phyloP scores from a whole-genome alignment of 495 filamentous ascomycete genomes.

The Eremomyces bilateralis region DNA sequence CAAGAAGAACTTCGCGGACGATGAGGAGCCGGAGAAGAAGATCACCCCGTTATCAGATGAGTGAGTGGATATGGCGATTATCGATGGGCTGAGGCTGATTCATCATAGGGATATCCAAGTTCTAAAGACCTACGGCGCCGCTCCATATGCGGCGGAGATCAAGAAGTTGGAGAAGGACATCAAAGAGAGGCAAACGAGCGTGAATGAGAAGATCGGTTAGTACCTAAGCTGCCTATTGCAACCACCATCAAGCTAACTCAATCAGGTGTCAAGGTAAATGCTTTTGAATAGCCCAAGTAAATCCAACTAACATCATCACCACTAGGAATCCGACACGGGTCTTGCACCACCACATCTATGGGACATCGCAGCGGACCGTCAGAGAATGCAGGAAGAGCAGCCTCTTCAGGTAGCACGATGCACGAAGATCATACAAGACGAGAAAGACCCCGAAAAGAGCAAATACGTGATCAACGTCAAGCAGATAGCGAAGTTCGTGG shows the following conservation, averaged over 20 bases:
- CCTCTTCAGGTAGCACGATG: constrained; percentile 92
- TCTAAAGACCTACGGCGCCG: constrained; percentile 95
- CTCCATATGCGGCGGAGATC: constrained; percentile 75
- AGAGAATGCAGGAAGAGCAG: constrained; percentile 96
- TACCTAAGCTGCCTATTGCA: not conserved
- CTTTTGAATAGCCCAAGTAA: too few relatives aligned
- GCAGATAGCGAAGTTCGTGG: constrained; percentile 98
- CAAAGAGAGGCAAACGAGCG: constrained; percentile 86
- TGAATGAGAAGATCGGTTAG: constrained; percentile 87
- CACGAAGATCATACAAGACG: constrained; percentile 96
- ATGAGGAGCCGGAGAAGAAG: constrained; percentile 97
- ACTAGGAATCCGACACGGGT: constrained; percentile 89
- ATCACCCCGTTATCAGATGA: constrained; percentile 90
- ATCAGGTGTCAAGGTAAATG: constrained; percentile 38
- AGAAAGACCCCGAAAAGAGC: constrained; percentile 91
- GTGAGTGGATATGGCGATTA: constrained; percentile 34
- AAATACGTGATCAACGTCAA: constrained; percentile 99
- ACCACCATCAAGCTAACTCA: constrained; percentile 2
- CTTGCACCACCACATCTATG: constrained; percentile 95
- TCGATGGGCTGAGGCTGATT: constrained; percentile 3
- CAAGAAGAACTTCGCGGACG: constrained; percentile 84
- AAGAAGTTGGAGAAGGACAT: constrained; percentile 97
- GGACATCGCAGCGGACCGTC: constrained; percentile 93
- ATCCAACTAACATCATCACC: constrained; percentile 11
- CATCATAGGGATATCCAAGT: constrained; percentile 79